A percentile compares a stretch with the other conserved stretches of the same genome.
phyloP scores from a whole-genome alignment of 208 protist species.

The Wallacemonas sp. region DNA sequence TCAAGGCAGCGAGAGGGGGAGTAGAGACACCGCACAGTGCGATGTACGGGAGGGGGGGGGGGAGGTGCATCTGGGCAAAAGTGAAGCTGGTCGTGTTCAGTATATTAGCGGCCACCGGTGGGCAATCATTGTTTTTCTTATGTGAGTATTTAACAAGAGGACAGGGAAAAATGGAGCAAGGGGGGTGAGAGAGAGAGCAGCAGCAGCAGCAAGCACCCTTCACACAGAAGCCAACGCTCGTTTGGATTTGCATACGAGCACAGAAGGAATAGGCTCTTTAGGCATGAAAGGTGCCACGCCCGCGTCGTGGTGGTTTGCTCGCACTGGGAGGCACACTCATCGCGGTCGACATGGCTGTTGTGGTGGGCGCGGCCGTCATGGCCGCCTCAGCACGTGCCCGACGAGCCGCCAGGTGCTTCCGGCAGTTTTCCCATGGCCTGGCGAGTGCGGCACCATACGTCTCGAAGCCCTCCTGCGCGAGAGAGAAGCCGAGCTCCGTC shows the following conservation, averaged over 20 bases:
- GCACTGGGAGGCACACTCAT: neutral
- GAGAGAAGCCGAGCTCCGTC: constrained; percentile 49
- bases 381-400: constrained; percentile 46
- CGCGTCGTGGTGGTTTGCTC: neutral
- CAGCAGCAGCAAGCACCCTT: too few relatives aligned
- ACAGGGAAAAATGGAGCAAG: too few relatives aligned
- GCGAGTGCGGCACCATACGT: constrained; percentile 35
- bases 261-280: neutral
- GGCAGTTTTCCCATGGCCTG: constrained; percentile 40
- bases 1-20: neutral
- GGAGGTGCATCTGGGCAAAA: too few relatives aligned
- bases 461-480: constrained; percentile 48
- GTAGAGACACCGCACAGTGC: too few relatives aligned
- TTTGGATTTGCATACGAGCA: too few relatives aligned
- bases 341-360: neutral
- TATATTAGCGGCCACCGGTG: too few relatives aligned
- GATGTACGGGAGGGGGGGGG: too few relatives aligned
- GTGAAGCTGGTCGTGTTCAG: too few relatives aligned
- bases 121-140: too few relatives aligned
- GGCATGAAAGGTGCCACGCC: constrained; percentile 1
- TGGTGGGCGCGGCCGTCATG: constrained; percentile 1
- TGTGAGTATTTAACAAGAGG: too few relatives aligned
- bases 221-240: too few relatives aligned
- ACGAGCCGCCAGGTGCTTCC: constrained; percentile 32
- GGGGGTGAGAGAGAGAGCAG: too few relatives aligned